Conservation (phyloP, 1,139 yeast species). For the Lodderomyces metapsilosis region DNA sequence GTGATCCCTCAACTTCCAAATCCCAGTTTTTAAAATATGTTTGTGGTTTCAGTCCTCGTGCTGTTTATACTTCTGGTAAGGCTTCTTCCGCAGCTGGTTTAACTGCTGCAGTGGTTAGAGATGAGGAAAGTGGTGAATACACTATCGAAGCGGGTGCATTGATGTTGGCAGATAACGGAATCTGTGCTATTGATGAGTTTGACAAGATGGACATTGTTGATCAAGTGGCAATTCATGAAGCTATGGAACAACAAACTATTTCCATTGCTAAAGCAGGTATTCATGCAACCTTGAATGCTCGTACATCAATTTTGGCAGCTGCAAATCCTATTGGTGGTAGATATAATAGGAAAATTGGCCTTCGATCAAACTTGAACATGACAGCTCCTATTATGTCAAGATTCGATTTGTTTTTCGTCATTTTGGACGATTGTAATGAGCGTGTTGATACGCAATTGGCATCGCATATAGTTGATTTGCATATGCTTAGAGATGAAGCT, state of each 20-base stretch:
- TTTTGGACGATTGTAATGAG: conserved; percentile 93
- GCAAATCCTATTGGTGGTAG: conserved; percentile 98
- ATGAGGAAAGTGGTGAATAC: conserved; percentile 96
- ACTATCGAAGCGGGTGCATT: conserved; percentile 99
- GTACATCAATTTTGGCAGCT: conserved; percentile 94
- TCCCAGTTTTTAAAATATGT: conserved; percentile 95
- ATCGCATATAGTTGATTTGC: conserved; percentile 87
- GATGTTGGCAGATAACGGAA: conserved; percentile 98
- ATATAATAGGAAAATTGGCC: conserved; percentile 80
- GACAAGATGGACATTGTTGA: conserved; percentile 96
- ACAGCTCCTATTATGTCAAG: conserved; percentile 99
- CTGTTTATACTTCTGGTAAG: conserved; percentile 96
- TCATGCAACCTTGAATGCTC: conserved; percentile 93
- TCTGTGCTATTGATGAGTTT: conserved; percentile 97
- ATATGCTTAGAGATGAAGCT: conserved; percentile 88
- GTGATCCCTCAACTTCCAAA: conserved; percentile 97
- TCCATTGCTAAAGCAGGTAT: conserved; percentile 98
- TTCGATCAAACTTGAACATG: conserved; percentile 88
- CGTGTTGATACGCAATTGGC: conserved; percentile 87
- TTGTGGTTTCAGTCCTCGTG: conserved; percentile 87
- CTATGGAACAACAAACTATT: conserved; percentile 99
- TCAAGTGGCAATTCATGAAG: conserved; percentile 99
- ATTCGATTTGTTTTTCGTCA: conserved; percentile 92
- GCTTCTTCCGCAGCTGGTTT: conserved; percentile 99
- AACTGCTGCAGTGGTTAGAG: conserved; percentile 97